Base-by-base conservation (phyloP, 148 eudicot species). In the Mesembryanthemum crystallinum region DNA sequence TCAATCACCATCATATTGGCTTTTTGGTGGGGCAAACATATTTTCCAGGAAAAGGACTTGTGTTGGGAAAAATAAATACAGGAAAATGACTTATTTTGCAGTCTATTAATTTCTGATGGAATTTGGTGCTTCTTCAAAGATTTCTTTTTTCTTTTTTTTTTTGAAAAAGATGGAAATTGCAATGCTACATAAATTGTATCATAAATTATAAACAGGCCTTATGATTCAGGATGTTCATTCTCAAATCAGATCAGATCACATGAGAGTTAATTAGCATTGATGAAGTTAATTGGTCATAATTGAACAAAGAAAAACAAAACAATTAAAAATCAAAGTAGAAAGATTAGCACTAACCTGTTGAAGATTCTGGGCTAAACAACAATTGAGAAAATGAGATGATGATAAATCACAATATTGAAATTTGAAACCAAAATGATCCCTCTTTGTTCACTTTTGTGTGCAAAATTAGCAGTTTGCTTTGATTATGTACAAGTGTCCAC, bases 391-490 rank as follows among this genome's bases (percentile, higher is more conserved):
- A 75, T 18, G 13, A 52, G 63, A 75, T 42, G 21, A 66, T 24
- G 24, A 52, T 11, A 25, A 57, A 17, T 12, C 7, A 21, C 7
- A 21, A 29, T n/a, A 21, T 24, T 3, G 33, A 24, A 55, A 29
- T 20, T 66, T n/a, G 23, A 66, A 43, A 35, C 20, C 17, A 15
- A 11, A 30, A 32, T 33, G n/a, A 32, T 64, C 24, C 14, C 21
- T 64, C 21, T 63, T 10, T 17, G 13, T n/a, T 11, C 25, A 6
- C 2, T 18, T 42, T 17, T 12, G n/a, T 27, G 4, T 4, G 10
- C 28, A 76, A 76, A 59, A 58, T 76, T 76, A 68, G 79, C 67
- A 29, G 78, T 66, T 74, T 75, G 66, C 35, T 47, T 8, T 35
- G 64, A 39, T 57, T 45, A 13, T 28, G 29, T 57, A 42, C 75